These are phyloP conservation scores for Comarum palustre DNA, from an alignment of 306 rosid genomes.

Conservation along the genomic window DNA sequence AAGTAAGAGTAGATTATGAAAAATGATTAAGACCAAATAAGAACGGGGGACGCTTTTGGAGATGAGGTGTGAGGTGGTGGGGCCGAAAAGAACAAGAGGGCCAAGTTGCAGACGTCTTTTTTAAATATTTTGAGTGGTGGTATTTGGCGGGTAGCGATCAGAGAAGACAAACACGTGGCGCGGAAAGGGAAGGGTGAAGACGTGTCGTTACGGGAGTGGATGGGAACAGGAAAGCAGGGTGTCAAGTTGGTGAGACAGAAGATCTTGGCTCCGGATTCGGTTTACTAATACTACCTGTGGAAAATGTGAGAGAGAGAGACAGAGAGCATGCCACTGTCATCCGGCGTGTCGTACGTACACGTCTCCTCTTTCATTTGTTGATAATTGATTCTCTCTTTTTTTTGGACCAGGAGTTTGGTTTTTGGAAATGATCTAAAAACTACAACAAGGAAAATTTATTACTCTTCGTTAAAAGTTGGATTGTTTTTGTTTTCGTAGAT, in stretches of 20 bases:
- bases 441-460: too few relatives aligned
- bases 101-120: conserved; percentile 22
- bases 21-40: too few relatives aligned
- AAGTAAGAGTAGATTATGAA: too few relatives aligned
- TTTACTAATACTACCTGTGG: neutral
- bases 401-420: neutral
- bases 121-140: neutral
- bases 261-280: neutral
- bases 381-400: neutral
- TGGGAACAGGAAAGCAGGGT: conserved; percentile 17
- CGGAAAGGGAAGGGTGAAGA: neutral
- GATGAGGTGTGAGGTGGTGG: conserved; percentile 13
- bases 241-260: conserved; percentile 17
- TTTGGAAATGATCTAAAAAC: too few relatives aligned
- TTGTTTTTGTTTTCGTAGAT: too few relatives aligned
- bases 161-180: conserved; percentile 32
- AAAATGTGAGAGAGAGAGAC: conserved; percentile 4
- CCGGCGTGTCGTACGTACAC: conserved; percentile 28
- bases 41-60: neutral
- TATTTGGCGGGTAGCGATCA: neutral
- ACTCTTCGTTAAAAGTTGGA: too few relatives aligned
- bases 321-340: neutral
- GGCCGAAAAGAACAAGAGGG: conserved; percentile 26
- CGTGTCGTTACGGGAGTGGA: conserved; percentile 11
- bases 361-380: neutral